Conservation (phyloP, 768 basidiomycete species). For the Pholiota molesta region DNA sequence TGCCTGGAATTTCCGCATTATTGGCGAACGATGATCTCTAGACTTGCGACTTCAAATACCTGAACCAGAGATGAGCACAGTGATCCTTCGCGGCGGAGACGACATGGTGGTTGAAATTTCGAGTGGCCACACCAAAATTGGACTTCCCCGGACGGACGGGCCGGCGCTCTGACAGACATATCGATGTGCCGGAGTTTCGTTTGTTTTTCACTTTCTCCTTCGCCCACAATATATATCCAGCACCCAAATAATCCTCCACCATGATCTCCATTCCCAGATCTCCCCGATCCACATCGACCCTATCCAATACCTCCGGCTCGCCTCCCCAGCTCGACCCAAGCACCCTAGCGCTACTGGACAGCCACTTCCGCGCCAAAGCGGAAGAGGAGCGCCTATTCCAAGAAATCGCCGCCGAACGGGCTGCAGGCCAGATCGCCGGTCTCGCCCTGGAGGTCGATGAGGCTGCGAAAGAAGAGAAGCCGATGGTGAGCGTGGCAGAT, state of each 20-base stretch:
- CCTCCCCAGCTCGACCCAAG: conserved; percentile 38
- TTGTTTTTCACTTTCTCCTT: background rate
- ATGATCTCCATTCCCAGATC: conserved; percentile 28
- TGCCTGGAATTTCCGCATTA: conserved; percentile 54
- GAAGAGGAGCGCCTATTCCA: conserved; percentile 47
- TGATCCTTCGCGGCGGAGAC: conserved; percentile 33
- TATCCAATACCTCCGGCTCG: conserved; percentile 33
- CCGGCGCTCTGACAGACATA: background rate
- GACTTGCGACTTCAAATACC: conserved; percentile 37
- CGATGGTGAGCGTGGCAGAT: conserved; percentile 47
- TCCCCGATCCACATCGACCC: conserved; percentile 25
- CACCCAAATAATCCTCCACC: background rate
- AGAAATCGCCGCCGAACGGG: conserved; percentile 37
- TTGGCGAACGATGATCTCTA: background rate
- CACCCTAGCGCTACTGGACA: conserved; percentile 44
- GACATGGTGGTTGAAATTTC: conserved; percentile 18
- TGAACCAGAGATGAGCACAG: conserved; percentile 57
- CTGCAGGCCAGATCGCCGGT: conserved; percentile 36
- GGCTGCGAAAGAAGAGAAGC: conserved; percentile 27
- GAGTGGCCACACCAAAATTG: background rate
- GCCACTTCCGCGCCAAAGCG: conserved; percentile 40
- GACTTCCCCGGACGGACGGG: background rate
- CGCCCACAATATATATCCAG: background rate
- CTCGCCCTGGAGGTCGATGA: conserved; percentile 29
- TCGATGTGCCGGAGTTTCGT: background rate